A percentile compares a stretch with the other conserved stretches of the same genome.
These are phyloP conservation scores for Talaromyces funiculosus DNA, from an alignment of 2,329 filamentous ascomycete genomes.

Conservation along the genomic window DNA sequence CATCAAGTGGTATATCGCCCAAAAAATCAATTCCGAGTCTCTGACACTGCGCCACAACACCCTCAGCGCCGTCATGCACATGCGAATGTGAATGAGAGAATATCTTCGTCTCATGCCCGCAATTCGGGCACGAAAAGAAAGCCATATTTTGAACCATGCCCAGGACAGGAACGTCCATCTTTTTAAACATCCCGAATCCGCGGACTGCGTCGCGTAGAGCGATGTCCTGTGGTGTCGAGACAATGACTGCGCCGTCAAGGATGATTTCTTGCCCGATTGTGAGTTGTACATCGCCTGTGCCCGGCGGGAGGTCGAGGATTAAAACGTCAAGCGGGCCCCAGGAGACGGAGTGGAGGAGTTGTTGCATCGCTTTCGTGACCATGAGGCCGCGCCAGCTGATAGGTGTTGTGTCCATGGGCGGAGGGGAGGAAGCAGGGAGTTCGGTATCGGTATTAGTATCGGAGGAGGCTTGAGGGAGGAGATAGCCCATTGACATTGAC, in stretches of 20 bases:
- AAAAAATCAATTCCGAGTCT: slow-evolving; percentile 73
- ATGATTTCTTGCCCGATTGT: slow-evolving; percentile 93
- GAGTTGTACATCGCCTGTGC: slow-evolving; percentile 91
- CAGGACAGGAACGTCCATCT: slow-evolving; percentile 68
- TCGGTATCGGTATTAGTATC: slow-evolving; percentile 30
- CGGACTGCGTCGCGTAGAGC: slow-evolving; percentile 87
- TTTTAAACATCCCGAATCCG: slow-evolving; percentile 88
- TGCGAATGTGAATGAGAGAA: slow-evolving; percentile 50
- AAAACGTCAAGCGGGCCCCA: slow-evolving; percentile 87
- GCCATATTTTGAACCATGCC: slow-evolving; percentile 93
- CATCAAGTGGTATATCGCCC: slow-evolving; percentile 83
- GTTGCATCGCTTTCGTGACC: slow-evolving; percentile 95
- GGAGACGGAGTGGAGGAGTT: slow-evolving; percentile 89
- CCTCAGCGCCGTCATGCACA: slow-evolving; percentile 41
- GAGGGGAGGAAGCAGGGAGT: slow-evolving; percentile 21
- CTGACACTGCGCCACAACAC: slow-evolving; percentile 62
- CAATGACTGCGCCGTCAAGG: slow-evolving; percentile 76
- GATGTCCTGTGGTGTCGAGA: slow-evolving; percentile 90
- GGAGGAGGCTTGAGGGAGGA: slow-evolving; percentile 54
- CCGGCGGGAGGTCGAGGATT: slow-evolving; percentile 85
- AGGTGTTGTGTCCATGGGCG: slow-evolving; percentile 53
- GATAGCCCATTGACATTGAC: slow-evolving; percentile 98
- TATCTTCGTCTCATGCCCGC: slow-evolving; percentile 66
- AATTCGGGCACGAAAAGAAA: slow-evolving; percentile 73
- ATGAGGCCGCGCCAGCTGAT: slow-evolving; percentile 95